A percentile compares a stretch with the other conserved stretches of the same genome.
These are phyloP conservation scores for Exophiala bonariae DNA, from an alignment of 2,329 filamentous ascomycete species.

Conservation along the genomic window DNA sequence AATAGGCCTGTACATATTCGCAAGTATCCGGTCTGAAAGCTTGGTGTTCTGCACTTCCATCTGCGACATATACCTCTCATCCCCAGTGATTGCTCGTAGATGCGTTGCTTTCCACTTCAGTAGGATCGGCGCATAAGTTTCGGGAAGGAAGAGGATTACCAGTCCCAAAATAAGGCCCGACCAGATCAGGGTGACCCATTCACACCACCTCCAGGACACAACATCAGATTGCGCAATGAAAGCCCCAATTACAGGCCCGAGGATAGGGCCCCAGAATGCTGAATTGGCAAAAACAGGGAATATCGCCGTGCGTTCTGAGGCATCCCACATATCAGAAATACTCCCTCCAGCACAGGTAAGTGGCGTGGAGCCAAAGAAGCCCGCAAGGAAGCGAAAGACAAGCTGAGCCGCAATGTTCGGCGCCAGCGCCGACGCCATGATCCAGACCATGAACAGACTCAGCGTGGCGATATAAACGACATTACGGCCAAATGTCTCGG, in stretches of 20 bases:
- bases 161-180: constrained; percentile 34
- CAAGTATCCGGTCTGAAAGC: constrained; percentile 37
- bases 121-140: constrained; percentile 49
- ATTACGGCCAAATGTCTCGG: constrained; percentile 50
- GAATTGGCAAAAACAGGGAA: constrained; percentile 47
- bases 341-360: constrained; percentile 48
- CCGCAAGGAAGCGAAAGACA: constrained; percentile 51
- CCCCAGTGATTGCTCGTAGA: constrained; percentile 39
- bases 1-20: constrained; percentile 48
- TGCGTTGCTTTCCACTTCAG: constrained; percentile 46
- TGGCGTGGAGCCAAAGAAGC: constrained; percentile 50
- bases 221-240: constrained; percentile 40
- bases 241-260: constrained; percentile 43
- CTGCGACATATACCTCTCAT: constrained; percentile 49
- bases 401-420: constrained; percentile 49
- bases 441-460: constrained; percentile 49
- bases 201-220: constrained; percentile 47
- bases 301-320: constrained; percentile 39
- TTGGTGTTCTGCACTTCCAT: constrained; percentile 41
- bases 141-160: constrained; percentile 45
- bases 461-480: constrained; percentile 50
- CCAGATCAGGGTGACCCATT: constrained; percentile 45
- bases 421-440: constrained; percentile 49
- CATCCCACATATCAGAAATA: constrained; percentile 47
- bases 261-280: constrained; percentile 35